A percentile compares a stretch with the other conserved stretches of the same genome.
phyloP scores from a whole-genome alignment of 257 asterid genomes.

The Euphrasia confusa region DNA sequence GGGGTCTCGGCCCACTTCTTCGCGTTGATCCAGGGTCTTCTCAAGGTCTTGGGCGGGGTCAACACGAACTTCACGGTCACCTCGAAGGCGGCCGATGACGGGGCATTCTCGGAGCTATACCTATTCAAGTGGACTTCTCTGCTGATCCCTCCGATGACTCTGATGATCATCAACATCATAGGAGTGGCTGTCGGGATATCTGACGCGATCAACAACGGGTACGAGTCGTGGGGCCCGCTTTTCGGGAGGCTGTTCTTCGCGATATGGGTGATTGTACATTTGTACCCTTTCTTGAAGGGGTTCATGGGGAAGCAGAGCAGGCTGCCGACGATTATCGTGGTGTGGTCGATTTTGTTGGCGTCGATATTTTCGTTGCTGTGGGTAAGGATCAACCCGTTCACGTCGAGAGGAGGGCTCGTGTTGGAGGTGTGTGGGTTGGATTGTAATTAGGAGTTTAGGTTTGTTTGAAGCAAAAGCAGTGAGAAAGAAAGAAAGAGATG shows the following conservation, averaged over 20 bases:
- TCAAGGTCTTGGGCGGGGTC: slow-evolving; percentile 85
- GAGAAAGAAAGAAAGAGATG: background rate
- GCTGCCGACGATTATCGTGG: slow-evolving; percentile 82
- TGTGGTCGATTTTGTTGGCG: slow-evolving; percentile 94
- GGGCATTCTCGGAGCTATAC: slow-evolving; percentile 81
- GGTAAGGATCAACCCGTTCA: slow-evolving; percentile 89
- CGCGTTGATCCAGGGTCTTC: slow-evolving; percentile 92
- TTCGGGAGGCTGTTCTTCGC: slow-evolving; percentile 90
- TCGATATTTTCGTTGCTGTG: slow-evolving; percentile 82
- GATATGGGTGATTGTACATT: slow-evolving; percentile 90
- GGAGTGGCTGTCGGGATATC: slow-evolving; percentile 83
- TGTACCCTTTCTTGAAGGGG: slow-evolving; percentile 97
- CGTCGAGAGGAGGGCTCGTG: slow-evolving; percentile 56
- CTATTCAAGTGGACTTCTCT: slow-evolving; percentile 92
- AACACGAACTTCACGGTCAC: slow-evolving; percentile 93
- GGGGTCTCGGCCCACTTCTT: slow-evolving; percentile 87
- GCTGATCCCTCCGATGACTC: slow-evolving; percentile 86
- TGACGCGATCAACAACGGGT: slow-evolving; percentile 86
- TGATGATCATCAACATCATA: slow-evolving; percentile 71
- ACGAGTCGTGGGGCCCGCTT: slow-evolving; percentile 94
- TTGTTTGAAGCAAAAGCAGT: slow-evolving; percentile 17
- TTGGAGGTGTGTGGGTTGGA: slow-evolving; percentile 91
- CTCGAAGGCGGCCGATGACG: slow-evolving; percentile 93
- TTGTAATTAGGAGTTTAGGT: slow-evolving; percentile 52
- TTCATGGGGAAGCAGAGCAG: slow-evolving; percentile 79